A percentile compares a stretch with the other conserved stretches of the same genome.
These are phyloP conservation scores for Ambrosia artemisiifolia DNA, from an alignment of 129 eudicot genomes.

Conservation along the genomic window DNA sequence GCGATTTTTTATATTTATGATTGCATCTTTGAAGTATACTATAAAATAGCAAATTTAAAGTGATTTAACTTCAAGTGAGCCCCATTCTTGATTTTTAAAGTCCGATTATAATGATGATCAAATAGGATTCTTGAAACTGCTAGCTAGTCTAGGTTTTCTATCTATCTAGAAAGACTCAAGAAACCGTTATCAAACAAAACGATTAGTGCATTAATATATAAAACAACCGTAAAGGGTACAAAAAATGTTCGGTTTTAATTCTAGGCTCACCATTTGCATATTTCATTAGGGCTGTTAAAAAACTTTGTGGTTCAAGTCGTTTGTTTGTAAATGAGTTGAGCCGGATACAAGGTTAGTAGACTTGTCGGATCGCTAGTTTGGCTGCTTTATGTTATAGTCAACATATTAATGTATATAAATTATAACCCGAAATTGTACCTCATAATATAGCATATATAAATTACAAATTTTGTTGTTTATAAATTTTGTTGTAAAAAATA, in stretches of 20 bases:
- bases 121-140: neutral
- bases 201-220: neutral
- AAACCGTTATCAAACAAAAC: neutral
- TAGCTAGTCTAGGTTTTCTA: neutral
- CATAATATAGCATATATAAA: too few relatives aligned
- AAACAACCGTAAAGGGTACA: neutral
- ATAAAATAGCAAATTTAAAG: slow-evolving; percentile 25
- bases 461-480: too few relatives aligned
- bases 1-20: slow-evolving; percentile 15
- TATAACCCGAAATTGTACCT: too few relatives aligned
- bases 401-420: too few relatives aligned
- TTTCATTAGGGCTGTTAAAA: too few relatives aligned
- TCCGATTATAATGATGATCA: slow-evolving; percentile 4
- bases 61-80: slow-evolving; percentile 29
- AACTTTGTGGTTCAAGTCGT: too few relatives aligned
- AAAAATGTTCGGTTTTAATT: neutral
- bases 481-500: too few relatives aligned
- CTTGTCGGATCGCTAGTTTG: too few relatives aligned
- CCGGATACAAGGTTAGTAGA: too few relatives aligned
- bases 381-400: too few relatives aligned
- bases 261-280: too few relatives aligned
- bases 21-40: slow-evolving; percentile 18
- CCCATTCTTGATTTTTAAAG: slow-evolving; percentile 14
- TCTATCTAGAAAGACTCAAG: neutral
- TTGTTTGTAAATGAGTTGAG: too few relatives aligned